Percentiles rank a stretch among this genome's conserved stretches.
phyloP scores from a whole-genome alignment of 345 rosid genomes.

The Cardamine resedifolia region DNA sequence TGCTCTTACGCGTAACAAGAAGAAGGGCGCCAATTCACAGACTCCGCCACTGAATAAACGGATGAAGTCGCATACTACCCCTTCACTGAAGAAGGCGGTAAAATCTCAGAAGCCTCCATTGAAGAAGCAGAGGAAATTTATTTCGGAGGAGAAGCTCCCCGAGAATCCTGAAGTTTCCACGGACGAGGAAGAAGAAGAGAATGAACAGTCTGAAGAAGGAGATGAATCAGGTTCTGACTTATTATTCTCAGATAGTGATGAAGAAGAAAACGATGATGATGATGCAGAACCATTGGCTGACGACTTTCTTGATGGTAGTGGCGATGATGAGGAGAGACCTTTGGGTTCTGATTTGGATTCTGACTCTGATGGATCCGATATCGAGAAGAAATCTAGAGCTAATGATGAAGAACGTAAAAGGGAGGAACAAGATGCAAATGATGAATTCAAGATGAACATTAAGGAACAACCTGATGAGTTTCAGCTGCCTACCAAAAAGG shows the following conservation, averaged over 20 bases:
- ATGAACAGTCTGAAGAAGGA: conserved; percentile 37
- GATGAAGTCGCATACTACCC: background rate
- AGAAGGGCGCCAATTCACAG: conserved; percentile 44
- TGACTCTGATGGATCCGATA: conserved; percentile 63
- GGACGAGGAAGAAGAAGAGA: conserved; percentile 47
- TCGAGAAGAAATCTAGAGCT: conserved; percentile 59
- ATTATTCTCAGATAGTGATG: conserved; percentile 23
- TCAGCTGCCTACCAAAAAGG: conserved; percentile 83
- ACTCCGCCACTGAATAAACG: conserved; percentile 36
- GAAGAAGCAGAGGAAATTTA: conserved; percentile 56
- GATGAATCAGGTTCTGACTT: conserved; percentile 27
- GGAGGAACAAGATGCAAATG: conserved; percentile 61
- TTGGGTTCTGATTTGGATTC: conserved; percentile 48
- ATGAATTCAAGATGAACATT: conserved; percentile 71
- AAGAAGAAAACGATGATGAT: background rate
- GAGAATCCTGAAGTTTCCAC: conserved; percentile 39
- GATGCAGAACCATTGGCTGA: background rate
- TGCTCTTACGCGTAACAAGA: conserved; percentile 47
- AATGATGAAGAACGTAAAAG: conserved; percentile 54
- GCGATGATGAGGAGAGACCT: conserved; percentile 36
- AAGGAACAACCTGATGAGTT: conserved; percentile 81
- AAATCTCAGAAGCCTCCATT: conserved; percentile 41
- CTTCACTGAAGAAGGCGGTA: conserved; percentile 17
- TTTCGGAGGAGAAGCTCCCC: conserved; percentile 40
- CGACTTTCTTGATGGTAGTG: conserved; percentile 30